phyloP scores from a whole-genome alignment of 1,284 basidiomycete genomes.

The Neonothopanus nambi region DNA sequence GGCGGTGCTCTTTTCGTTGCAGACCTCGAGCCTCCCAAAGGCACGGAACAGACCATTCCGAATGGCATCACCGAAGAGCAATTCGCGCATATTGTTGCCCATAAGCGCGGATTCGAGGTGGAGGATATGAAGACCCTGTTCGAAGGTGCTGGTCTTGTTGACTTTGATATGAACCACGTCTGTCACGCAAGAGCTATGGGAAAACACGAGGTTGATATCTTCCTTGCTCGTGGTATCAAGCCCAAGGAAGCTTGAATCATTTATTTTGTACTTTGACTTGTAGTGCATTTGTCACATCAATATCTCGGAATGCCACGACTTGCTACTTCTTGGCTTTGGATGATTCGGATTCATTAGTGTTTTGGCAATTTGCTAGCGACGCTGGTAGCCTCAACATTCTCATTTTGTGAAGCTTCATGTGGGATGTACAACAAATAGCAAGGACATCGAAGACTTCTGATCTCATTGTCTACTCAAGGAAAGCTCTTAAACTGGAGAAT shows the following conservation, averaged over 20 bases:
- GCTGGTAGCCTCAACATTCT: too few species aligned
- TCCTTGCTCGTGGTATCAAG: slow-evolving; percentile 3
- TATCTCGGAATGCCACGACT: too few species aligned
- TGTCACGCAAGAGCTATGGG: slow-evolving; percentile 26
- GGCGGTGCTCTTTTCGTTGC: slow-evolving; percentile 59
- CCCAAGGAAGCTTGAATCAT: background rate
- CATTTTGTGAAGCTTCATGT: too few species aligned
- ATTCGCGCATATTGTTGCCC: background rate
- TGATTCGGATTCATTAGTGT: too few species aligned
- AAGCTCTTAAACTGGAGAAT: too few species aligned
- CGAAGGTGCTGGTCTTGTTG: slow-evolving; percentile 11
- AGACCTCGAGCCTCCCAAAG: slow-evolving; percentile 32
- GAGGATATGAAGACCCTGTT: slow-evolving; percentile 5
- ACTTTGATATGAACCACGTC: slow-evolving; percentile 39
- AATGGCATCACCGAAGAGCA: background rate
- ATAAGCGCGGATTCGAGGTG: slow-evolving; percentile 1
- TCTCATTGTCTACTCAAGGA: too few species aligned
- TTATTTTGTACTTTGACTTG: too few species aligned
- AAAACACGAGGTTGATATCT: background rate
- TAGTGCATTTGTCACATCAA: too few species aligned
- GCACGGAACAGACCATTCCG: slow-evolving; percentile 14
- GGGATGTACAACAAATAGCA: too few species aligned
- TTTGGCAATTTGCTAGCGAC: too few species aligned
- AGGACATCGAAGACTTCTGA: too few species aligned
- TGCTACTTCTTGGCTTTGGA: too few species aligned